Evolutionary conservation across 1,284 basidiomycete species (phyloP).

Genomic region (Grifola frondosa): DNA sequence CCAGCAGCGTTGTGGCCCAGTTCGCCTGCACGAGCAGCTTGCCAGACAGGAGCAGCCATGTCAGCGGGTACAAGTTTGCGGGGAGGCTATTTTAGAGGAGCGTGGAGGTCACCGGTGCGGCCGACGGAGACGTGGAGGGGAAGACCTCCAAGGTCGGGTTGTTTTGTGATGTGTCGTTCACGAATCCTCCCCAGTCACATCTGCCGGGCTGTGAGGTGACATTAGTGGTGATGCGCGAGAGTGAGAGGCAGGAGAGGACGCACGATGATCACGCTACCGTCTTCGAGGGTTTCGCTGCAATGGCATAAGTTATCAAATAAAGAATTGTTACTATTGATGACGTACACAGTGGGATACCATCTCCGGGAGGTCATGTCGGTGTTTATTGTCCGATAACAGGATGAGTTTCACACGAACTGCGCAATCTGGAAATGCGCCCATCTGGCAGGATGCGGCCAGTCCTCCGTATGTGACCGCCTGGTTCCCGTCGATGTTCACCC

Average conservation of each 20-base stretch:
- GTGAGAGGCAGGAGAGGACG: neutral
- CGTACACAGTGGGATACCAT: conserved; percentile 66
- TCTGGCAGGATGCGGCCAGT: conserved; percentile 39
- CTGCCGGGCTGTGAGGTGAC: conserved; percentile 55
- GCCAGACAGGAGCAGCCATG: conserved; percentile 58
- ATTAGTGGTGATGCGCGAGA: no score
- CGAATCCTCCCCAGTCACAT: conserved; percentile 70
- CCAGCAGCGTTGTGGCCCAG: conserved; percentile 58
- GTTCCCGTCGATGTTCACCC: conserved; percentile 65
- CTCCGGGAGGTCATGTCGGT: conserved; percentile 52
- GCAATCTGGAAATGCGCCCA: conserved; percentile 41
- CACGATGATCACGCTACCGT: conserved; percentile 42
- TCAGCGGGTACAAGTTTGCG: conserved; percentile 62
- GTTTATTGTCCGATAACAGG: conserved; percentile 58
- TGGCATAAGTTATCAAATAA: no score
- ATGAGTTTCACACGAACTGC: conserved; percentile 71
- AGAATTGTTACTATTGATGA: no score
- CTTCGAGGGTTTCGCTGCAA: conserved; percentile 47
- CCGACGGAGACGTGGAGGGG: conserved; percentile 52
- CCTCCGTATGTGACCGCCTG: conserved; percentile 56
- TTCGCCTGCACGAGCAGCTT: conserved; percentile 61
- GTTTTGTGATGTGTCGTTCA: conserved; percentile 55
- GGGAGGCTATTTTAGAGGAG: conserved; percentile 57
- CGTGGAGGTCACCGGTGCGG: conserved; percentile 45
- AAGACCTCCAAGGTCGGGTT: conserved; percentile 81